Base-by-base conservation (phyloP, 1,284 basidiomycete species). In the Ustilago hordei region DNA sequence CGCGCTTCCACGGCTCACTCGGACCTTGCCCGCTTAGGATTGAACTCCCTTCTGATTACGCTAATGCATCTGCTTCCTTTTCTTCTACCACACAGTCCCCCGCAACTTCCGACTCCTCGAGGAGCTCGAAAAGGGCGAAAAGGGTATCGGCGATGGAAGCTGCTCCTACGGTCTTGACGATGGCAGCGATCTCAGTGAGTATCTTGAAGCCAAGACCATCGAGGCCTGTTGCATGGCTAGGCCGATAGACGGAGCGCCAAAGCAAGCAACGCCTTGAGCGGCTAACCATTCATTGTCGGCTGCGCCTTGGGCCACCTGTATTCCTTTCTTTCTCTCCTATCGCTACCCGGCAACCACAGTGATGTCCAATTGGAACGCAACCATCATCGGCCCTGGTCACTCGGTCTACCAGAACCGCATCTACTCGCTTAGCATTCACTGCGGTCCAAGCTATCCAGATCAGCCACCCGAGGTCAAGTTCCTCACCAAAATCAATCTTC, bases 51-150 rank as follows among this genome's bases (percentile, higher is more conserved):
- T 8, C 28, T 50, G 38, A 61, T 28, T 8, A 47, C 19, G 35
- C 32, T 39, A 32, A 28, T 4, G 11, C 38, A 3, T 19, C 7
- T 35, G 4, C 6, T n/a, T 50, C 17, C 17, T 23, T n/a, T 19
- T 53, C 47, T 45, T 19, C 13, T 36, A n/a, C n/a, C 54, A n/a
- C 28, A 4, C 80, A 98, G 96, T 98, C 73, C 96, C 96, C 45
- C 90, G 96, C 84, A 98, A 95, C 88, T 99, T 99, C 89, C 91
- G 94, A 64, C 91, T 99, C 50, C 78, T 85, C 34, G 84, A 98
- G 87, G 95, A 99, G 89, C 92, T 99, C 79, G 96, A 99, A 88
- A 98, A 98, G 88, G 96, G 97, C 82, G 96, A 99, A 89, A 99
- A 99, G 88, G 96, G 97, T 55, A 95, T 99, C 85, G 96, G 96